phyloP scores from a whole-genome alignment of 371 early-diverging fungal species.

The Dentiscutata heterogama region DNA sequence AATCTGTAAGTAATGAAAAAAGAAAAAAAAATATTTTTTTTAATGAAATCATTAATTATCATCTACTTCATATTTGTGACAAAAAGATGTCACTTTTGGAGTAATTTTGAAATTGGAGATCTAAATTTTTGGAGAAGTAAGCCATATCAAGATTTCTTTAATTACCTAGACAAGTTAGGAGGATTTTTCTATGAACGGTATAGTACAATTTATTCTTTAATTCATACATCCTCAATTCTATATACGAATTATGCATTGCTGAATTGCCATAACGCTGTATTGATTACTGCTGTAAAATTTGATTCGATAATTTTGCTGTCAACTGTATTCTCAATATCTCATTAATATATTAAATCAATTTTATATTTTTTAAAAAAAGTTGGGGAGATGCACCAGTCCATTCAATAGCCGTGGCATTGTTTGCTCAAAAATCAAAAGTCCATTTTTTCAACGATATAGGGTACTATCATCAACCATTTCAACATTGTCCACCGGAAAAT shows the following conservation, averaged over 20 bases:
- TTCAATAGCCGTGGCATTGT: conserved; percentile 79
- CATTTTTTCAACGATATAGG: conserved; percentile 93
- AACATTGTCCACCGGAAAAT: conserved; percentile 71
- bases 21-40: no score
- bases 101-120: conserved; percentile 96
- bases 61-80: no score
- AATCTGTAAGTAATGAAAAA: conserved; percentile 44
- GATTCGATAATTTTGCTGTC: neutral
- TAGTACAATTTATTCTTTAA: no score
- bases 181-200: conserved; percentile 94
- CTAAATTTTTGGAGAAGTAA: conserved; percentile 81
- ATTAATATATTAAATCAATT: neutral
- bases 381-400: conserved; percentile 99
- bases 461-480: conserved; percentile 75
- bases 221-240: no score
- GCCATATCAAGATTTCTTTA: conserved; percentile 80
- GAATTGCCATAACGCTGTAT: no score
- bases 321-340: neutral
- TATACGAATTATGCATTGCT: no score
- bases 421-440: conserved; percentile 73
- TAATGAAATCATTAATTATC: no score
- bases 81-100: conserved; percentile 91
- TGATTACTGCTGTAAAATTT: no score
- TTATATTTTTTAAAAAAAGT: conserved; percentile 48
- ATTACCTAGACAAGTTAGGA: conserved; percentile 84